phyloP scores from a whole-genome alignment of 148 eudicot species.

The Amaranthus cruentus region DNA sequence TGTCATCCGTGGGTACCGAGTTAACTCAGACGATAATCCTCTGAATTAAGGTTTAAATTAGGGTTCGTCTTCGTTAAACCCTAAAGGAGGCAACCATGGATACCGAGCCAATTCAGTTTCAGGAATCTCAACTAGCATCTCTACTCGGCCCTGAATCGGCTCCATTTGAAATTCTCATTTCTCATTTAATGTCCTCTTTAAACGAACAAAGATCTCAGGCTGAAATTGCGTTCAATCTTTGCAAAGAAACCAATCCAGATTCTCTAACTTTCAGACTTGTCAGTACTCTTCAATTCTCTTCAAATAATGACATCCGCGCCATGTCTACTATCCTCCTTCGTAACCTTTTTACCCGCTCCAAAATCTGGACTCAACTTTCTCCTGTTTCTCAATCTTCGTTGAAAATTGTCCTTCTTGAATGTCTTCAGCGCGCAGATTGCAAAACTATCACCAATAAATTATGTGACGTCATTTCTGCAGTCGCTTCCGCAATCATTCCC shows the following conservation, averaged over 20 bases:
- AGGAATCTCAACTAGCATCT: constrained; percentile 60
- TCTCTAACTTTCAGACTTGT: constrained; percentile 63
- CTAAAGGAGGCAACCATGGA: constrained; percentile 21
- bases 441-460: constrained; percentile 68
- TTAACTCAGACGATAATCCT: too few species aligned
- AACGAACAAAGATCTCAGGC: constrained; percentile 82
- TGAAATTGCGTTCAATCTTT: constrained; percentile 60
- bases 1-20: too few species aligned
- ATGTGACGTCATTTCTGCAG: constrained; percentile 73
- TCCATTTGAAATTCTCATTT: constrained; percentile 65
- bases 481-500: constrained; percentile 66
- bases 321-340: constrained; percentile 76
- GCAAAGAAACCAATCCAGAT: constrained; percentile 64
- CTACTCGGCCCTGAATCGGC: constrained; percentile 64
- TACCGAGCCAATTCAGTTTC: constrained; percentile 43
- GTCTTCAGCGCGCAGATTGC: constrained; percentile 51
- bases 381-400: constrained; percentile 49
- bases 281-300: constrained; percentile 47
- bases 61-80: too few species aligned
- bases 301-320: constrained; percentile 54
- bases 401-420: constrained; percentile 46
- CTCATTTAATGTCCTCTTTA: constrained; percentile 72
- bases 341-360: constrained; percentile 56
- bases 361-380: constrained; percentile 57
- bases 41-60: too few species aligned